Base-by-base conservation (phyloP, 106 monocot genomes). In the Dendrobium officinale region DNA sequence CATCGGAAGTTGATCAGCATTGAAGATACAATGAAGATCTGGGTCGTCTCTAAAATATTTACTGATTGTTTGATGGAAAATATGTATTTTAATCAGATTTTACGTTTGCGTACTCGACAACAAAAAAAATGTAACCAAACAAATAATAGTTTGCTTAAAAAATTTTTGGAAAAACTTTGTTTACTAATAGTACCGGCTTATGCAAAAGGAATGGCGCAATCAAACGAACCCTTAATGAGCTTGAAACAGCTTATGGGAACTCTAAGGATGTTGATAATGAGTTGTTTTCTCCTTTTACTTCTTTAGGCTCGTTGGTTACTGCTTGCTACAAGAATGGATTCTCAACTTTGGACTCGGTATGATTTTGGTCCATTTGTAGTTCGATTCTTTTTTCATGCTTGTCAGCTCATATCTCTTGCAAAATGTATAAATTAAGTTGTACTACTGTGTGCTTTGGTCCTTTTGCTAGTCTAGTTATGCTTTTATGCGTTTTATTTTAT, bases 321-420 rank as follows among this genome's bases (percentile, higher is more conserved):
- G 95, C 99, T 72, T 99, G 95, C 79, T 93, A 91, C 79, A 93
- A 86, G 79, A 86, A 86, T 79, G 99, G 99, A 48, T 99, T 93
- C 85, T 79, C 93, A 7, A 88, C 95, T 59, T 85, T 99, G 83
- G 99, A 99, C 47, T 87, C 87, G 87, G 99, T 99, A 93, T 80
- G 80, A 4, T 19, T 54, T 40, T 72, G 26, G n/a, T 26, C 26
- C 26, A 5, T 24, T 64, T 22, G 5, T 5, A 26, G 29, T 37
- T 72, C 2, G 4, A 4, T 72, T 72, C 5, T 15, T 37, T 13
- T 72, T 40, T 72, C 72, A 72, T 37, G 29, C 72, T 72, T 72
- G 10, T 72, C 29, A 51, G 2, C 70, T 37, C 70, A 31, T 70
- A 31, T 15, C 27, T 70, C 29, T 20, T 70, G 70, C 33, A 70